Evolutionary conservation across 495 filamentous ascomycete genomes (phyloP).

Genomic region (Glonium stellatum): DNA sequence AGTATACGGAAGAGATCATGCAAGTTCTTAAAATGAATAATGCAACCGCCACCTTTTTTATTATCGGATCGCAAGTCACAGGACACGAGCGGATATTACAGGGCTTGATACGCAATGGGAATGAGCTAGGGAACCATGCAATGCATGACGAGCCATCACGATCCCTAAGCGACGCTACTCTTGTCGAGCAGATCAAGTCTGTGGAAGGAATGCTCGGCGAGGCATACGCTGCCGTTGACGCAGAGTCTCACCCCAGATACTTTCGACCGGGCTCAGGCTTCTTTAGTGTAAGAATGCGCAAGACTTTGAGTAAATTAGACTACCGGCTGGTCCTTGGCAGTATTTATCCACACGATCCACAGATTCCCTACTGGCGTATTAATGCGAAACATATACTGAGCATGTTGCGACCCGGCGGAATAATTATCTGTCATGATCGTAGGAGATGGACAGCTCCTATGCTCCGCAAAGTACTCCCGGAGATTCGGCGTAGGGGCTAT

Average conservation of each 20-base stretch:
- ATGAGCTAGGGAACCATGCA: constrained; percentile 77
- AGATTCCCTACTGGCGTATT: constrained; percentile 56
- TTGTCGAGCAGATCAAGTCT: constrained; percentile 36
- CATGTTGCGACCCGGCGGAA: constrained; percentile 65
- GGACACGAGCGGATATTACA: constrained; percentile 53
- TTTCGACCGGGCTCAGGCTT: constrained; percentile 79
- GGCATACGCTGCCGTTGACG: constrained; percentile 45
- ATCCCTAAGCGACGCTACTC: constrained; percentile 29
- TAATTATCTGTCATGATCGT: constrained; percentile 79
- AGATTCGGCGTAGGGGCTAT: constrained; percentile 61
- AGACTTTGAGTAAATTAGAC: constrained; percentile 46
- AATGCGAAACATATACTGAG: constrained; percentile 77
- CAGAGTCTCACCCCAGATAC: constrained; percentile 41
- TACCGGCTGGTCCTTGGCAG: constrained; percentile 67
- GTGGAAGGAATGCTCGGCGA: constrained; percentile 46
- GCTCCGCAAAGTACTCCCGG: constrained; percentile 61
- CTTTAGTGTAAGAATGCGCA: constrained; percentile 61
- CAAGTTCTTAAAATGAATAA: constrained; percentile 46
- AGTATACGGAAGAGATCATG: constrained; percentile 65
- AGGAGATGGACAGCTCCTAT: constrained; percentile 72
- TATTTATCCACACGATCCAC: constrained; percentile 82
- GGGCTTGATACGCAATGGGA: constrained; percentile 54
- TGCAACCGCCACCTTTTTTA: constrained; percentile 39
- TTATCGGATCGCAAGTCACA: constrained; percentile 61
- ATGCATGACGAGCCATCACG: constrained; percentile 73